Conservation (phyloP, 2,329 filamentous ascomycete genomes). For the Teratosphaeria destructans region DNA sequence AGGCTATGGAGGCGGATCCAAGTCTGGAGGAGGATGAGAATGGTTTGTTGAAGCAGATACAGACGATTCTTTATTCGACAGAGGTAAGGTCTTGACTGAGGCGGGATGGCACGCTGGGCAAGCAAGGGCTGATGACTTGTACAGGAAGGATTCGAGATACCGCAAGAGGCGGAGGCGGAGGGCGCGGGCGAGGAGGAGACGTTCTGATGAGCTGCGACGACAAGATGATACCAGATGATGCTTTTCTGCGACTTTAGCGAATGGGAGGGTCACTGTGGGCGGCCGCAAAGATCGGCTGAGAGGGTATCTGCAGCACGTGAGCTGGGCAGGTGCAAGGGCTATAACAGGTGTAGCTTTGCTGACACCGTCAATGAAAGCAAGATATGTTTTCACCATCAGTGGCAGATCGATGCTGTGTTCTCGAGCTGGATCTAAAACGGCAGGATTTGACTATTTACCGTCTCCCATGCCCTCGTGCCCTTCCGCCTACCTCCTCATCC, state of each 20-base stretch:
- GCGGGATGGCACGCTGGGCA: neutral
- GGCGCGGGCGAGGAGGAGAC: constrained; percentile 64
- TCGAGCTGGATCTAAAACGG: neutral
- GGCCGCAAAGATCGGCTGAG: neutral
- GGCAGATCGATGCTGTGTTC: neutral
- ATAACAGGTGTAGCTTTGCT: neutral
- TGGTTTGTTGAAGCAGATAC: constrained; percentile 87
- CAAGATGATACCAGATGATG: neutral
- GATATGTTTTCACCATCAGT: neutral
- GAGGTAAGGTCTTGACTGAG: constrained; percentile 44
- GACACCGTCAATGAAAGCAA: neutral
- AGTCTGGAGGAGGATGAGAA: constrained; percentile 91
- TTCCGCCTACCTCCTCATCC: neutral
- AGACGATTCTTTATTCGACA: constrained; percentile 92
- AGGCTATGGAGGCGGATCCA: constrained; percentile 82
- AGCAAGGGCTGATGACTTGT: neutral
- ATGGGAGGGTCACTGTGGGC: neutral
- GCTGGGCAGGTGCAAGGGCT: neutral
- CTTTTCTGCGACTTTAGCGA: neutral
- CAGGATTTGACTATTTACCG: neutral
- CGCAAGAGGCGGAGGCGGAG: constrained; percentile 58
- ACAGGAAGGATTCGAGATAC: constrained; percentile 66
- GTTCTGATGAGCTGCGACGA: constrained; percentile 38
- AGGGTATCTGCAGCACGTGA: neutral
- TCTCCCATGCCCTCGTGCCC: neutral